A percentile compares a stretch with the other conserved stretches of the same genome.
Evolutionary conservation across 345 rosid genomes (phyloP).

Genomic region (Brassica juncea): DNA sequence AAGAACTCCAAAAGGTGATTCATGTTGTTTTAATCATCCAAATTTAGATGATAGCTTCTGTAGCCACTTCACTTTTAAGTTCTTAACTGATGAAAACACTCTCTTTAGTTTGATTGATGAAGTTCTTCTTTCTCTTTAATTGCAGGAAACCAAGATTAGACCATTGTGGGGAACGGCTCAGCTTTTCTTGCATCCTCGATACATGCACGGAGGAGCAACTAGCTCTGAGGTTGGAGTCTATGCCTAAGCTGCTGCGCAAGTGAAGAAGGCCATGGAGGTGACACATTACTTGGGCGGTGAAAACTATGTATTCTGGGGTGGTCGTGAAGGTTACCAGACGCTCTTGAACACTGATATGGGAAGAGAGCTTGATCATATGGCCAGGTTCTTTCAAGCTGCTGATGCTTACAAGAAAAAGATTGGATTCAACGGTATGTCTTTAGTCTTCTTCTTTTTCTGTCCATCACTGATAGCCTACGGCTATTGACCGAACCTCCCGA

Average conservation of each 20-base stretch:
- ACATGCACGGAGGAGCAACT: slow-evolving; percentile 97
- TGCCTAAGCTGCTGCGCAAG: slow-evolving; percentile 97
- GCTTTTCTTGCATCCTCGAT: slow-evolving; percentile 89
- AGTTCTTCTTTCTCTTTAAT: neutral
- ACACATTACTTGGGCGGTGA: slow-evolving; percentile 95
- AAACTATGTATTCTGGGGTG: slow-evolving; percentile 98
- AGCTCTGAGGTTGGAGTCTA: slow-evolving; percentile 87
- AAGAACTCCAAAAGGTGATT: slow-evolving; percentile 67
- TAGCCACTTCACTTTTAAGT: neutral
- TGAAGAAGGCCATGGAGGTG: slow-evolving; percentile 95
- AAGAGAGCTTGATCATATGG: slow-evolving; percentile 90
- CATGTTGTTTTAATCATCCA: neutral
- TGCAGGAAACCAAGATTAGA: slow-evolving; percentile 67
- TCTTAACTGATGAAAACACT: neutral
- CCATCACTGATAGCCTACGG: no score
- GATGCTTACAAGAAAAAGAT: slow-evolving; percentile 92
- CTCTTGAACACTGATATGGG: slow-evolving; percentile 96
- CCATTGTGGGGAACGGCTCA: slow-evolving; percentile 98
- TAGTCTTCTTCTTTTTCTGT: slow-evolving; percentile 6
- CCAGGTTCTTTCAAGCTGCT: slow-evolving; percentile 80
- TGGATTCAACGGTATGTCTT: slow-evolving; percentile 76
- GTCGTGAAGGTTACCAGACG: slow-evolving; percentile 96
- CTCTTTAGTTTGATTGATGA: neutral
- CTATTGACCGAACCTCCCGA: no score
- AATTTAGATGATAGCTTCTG: no score